Evolutionary conservation across 1,139 yeast genomes (phyloP).

Genomic region (Casaregolazyma lundiana): DNA sequence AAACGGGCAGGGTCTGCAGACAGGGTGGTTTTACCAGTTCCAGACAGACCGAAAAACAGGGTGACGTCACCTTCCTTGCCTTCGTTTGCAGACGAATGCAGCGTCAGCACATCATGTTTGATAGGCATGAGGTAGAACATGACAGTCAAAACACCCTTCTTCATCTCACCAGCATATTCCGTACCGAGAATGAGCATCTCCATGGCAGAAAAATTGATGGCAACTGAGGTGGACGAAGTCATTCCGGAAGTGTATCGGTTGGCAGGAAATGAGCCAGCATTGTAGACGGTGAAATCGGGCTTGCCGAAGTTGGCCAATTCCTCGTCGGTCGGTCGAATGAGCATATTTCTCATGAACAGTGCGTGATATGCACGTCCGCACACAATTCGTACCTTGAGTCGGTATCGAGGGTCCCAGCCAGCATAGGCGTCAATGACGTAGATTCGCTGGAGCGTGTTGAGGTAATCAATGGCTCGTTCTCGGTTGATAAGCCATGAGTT

Average conservation of each 20-base stretch:
- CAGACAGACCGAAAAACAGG: conserved; percentile 92
- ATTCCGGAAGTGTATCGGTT: conserved; percentile 94
- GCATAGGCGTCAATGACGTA: conserved; percentile 96
- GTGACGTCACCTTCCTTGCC: conserved; percentile 82
- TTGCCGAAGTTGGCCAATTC: conserved; percentile 89
- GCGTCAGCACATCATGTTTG: conserved; percentile 82
- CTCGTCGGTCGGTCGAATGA: conserved; percentile 89
- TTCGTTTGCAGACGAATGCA: conserved; percentile 95
- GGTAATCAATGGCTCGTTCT: conserved; percentile 94
- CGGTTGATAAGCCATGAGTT: conserved; percentile 94
- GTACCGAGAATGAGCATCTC: conserved; percentile 99
- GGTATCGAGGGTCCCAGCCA: conserved; percentile 98
- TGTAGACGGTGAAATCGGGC: conserved; percentile 97
- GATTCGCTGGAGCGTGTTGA: conserved; percentile 91
- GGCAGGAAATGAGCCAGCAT: conserved; percentile 99
- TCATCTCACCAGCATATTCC: conserved; percentile 99
- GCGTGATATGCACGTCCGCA: conserved; percentile 99
- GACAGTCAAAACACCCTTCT: conserved; percentile 97
- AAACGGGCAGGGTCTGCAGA: conserved; percentile 94
- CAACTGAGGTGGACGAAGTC: conserved; percentile 95
- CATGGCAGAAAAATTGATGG: conserved; percentile 94
- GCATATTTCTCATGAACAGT: conserved; percentile 95
- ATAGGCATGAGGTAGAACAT: conserved; percentile 99
- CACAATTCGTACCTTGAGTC: conserved; percentile 92
- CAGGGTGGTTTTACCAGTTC: conserved; percentile 97